Conservation (phyloP, 768 basidiomycete species). For the Pleurotus tuber-regium region DNA sequence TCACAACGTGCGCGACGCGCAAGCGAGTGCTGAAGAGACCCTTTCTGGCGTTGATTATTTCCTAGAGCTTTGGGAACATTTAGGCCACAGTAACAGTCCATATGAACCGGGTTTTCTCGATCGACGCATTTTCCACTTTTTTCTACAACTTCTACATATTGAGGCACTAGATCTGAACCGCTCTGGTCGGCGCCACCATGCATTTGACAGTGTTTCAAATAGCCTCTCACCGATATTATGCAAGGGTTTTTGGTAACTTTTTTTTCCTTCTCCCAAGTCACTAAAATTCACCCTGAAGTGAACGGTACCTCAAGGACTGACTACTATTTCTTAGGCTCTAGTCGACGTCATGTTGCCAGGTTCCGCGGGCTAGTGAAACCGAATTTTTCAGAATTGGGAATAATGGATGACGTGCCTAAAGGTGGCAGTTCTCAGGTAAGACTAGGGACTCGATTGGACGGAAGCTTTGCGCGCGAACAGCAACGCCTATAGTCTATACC, state of each 20-base stretch:
- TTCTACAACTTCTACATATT: not conserved
- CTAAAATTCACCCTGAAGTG: conserved; percentile 4
- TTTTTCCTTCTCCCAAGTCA: conserved; percentile 6
- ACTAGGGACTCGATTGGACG: not conserved
- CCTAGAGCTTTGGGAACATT: too few species aligned
- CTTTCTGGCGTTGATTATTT: not conserved
- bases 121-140: not conserved
- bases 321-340: conserved; percentile 1
- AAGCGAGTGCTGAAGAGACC: not conserved
- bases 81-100: too few species aligned
- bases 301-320: conserved; percentile 1
- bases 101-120: too few species aligned
- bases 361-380: conserved; percentile 1
- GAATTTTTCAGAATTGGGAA: conserved; percentile 6
- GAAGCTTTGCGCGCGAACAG: not conserved
- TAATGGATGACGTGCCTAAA: not conserved
- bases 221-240: conserved; percentile 5
- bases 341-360: conserved; percentile 9
- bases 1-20: not conserved
- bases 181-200: not conserved
- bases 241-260: conserved; percentile 6
- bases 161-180: not conserved
- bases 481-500: not conserved
- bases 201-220: not conserved
- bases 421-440: not conserved